Percentiles rank a stretch among this genome's conserved stretches.
These are phyloP conservation scores for Pholiota conissans DNA, from an alignment of 768 basidiomycete genomes.

Conservation along the genomic window DNA sequence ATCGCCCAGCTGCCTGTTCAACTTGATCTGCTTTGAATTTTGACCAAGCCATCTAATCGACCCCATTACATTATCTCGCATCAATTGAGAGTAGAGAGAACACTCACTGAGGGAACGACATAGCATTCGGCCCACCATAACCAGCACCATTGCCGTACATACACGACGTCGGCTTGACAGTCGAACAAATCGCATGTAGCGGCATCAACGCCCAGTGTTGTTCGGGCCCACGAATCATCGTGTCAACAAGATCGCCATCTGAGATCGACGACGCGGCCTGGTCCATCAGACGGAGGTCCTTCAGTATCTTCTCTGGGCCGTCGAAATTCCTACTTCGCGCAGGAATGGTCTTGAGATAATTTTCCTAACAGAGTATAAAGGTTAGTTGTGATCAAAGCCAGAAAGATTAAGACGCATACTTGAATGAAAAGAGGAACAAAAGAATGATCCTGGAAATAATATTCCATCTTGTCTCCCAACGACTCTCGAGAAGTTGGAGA, in stretches of 20 bases:
- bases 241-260: constrained; percentile 91
- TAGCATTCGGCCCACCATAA: constrained; percentile 64
- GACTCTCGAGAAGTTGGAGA: constrained; percentile 79
- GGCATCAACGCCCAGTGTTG: constrained; percentile 98
- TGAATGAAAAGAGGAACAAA: constrained; percentile 96
- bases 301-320: constrained; percentile 66
- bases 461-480: constrained; percentile 88
- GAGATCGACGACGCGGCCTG: constrained; percentile 91
- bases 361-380: constrained; percentile 58
- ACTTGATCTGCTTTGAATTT: constrained; percentile 90
- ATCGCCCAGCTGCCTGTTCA: constrained; percentile 78
- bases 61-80: not conserved
- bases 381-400: not conserved
- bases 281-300: constrained; percentile 79
- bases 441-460: constrained; percentile 95
- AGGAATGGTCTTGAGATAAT: constrained; percentile 87
- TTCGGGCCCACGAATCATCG: constrained; percentile 90
- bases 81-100: not conserved
- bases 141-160: constrained; percentile 73
- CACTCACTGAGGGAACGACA: constrained; percentile 86
- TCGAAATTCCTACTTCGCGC: constrained; percentile 53
- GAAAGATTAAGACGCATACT: constrained; percentile 39
- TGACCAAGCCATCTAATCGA: constrained; percentile 93
- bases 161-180: constrained; percentile 83
- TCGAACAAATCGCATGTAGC: constrained; percentile 87